Conservation (phyloP, 225 moss, liverwort and hornwort species). For the Marchantia paleacea region DNA sequence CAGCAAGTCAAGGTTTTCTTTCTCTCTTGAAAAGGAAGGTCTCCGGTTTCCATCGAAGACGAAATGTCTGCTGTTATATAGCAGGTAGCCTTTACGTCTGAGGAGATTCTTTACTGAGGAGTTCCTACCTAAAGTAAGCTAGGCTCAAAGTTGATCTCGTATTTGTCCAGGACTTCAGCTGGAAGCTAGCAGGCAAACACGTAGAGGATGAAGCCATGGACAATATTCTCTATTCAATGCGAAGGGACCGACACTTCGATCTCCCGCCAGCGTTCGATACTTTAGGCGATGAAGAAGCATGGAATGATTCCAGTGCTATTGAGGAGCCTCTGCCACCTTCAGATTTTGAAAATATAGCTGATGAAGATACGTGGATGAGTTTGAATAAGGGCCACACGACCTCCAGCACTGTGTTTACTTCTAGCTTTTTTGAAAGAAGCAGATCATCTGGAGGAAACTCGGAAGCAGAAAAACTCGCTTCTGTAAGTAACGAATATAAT, state of each 20-base stretch:
- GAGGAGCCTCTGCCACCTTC: slow-evolving; percentile 49
- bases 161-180: slow-evolving; percentile 31
- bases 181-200: slow-evolving; percentile 16
- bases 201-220: slow-evolving; percentile 41
- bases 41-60: too few species aligned
- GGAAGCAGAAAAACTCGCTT: slow-evolving; percentile 15
- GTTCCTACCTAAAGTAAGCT: too few species aligned
- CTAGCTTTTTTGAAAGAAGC: slow-evolving; percentile 34
- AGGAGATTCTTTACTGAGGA: too few species aligned
- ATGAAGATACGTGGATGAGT: slow-evolving; percentile 76
- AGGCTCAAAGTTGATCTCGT: too few species aligned
- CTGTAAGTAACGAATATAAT: slow-evolving; percentile 15
- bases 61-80: too few species aligned
- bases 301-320: slow-evolving; percentile 47
- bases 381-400: slow-evolving; percentile 59
- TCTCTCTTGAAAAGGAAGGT: too few species aligned
- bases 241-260: slow-evolving; percentile 57
- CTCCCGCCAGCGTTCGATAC: slow-evolving; percentile 78
- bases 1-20: too few species aligned
- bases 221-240: slow-evolving; percentile 34
- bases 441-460: slow-evolving; percentile 26
- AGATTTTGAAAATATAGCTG: slow-evolving; percentile 69
- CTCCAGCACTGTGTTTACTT: slow-evolving; percentile 41
- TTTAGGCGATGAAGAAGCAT: slow-evolving; percentile 55
- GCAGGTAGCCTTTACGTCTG: too few species aligned